Conservation (phyloP, 2,329 filamentous ascomycete species). For the Fusarium redolens region DNA sequence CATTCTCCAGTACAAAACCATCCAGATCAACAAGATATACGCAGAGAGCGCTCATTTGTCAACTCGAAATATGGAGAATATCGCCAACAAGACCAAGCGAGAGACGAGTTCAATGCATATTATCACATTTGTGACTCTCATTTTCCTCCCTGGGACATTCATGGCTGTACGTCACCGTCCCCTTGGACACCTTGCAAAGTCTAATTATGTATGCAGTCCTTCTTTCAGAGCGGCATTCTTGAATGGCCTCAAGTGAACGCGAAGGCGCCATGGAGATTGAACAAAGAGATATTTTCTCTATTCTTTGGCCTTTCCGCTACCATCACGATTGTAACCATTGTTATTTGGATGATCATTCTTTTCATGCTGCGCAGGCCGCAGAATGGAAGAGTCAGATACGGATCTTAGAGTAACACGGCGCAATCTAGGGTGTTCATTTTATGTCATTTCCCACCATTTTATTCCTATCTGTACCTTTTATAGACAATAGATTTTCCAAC, state of each 20-base stretch:
- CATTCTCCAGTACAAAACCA: slow-evolving; percentile 23
- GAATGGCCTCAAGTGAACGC: not conserved
- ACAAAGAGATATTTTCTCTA: slow-evolving; percentile 2
- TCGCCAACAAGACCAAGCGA: slow-evolving; percentile 30
- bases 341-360: slow-evolving; percentile 1
- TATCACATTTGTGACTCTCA: slow-evolving; percentile 28
- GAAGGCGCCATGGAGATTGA: not conserved
- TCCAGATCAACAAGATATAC: slow-evolving; percentile 26
- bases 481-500: not conserved
- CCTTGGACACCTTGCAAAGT: not conserved
- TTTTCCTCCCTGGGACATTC: slow-evolving; percentile 32
- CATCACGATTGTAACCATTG: not conserved
- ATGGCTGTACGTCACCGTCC: slow-evolving; percentile 19
- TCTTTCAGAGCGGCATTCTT: slow-evolving; percentile 34
- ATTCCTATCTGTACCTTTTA: not conserved
- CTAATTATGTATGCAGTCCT: slow-evolving; percentile 10
- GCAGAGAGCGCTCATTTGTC: slow-evolving; percentile 23
- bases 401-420: not conserved
- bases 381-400: not conserved
- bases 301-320: slow-evolving; percentile 10
- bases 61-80: slow-evolving; percentile 27
- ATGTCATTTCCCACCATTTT: not conserved
- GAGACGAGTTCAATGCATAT: slow-evolving; percentile 36
- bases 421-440: not conserved
- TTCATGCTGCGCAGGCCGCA: slow-evolving; percentile 9